These are phyloP conservation scores for Ambrosiella xylebori DNA, from an alignment of 2,329 filamentous ascomycete genomes.

Conservation along the genomic window DNA sequence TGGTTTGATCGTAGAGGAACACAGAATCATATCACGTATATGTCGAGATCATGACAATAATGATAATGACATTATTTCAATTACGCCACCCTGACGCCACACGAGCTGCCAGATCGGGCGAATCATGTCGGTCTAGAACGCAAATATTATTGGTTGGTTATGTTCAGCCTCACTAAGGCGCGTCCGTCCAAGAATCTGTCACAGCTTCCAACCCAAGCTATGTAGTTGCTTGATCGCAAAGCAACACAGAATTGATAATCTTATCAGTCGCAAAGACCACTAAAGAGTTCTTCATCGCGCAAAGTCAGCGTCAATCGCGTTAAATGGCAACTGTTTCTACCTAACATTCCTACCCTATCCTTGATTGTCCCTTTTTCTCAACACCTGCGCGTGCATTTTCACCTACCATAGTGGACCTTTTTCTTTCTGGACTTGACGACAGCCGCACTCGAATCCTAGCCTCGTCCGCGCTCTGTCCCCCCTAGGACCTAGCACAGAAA, in stretches of 20 bases:
- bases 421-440: conserved; percentile 2
- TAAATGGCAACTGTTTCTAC: neutral
- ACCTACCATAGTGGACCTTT: neutral
- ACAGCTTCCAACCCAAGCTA: neutral
- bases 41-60: too few species aligned
- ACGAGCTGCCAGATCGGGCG: too few species aligned
- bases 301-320: neutral
- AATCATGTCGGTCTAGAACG: too few species aligned
- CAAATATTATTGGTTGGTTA: too few species aligned
- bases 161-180: conserved; percentile 4
- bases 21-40: too few species aligned
- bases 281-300: neutral
- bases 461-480: neutral
- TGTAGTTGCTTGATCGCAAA: neutral
- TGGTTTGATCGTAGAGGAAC: neutral
- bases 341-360: neutral
- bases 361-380: neutral
- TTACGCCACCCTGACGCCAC: neutral
- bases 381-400: neutral
- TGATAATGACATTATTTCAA: neutral
- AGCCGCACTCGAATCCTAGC: conserved; percentile 5
- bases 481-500: neutral
- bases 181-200: neutral
- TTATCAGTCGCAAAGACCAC: conserved; percentile 1
- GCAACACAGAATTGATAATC: neutral